Base-by-base conservation (phyloP, 176 grass and related monocot species). In the Hyparrhenia diplandra region DNA sequence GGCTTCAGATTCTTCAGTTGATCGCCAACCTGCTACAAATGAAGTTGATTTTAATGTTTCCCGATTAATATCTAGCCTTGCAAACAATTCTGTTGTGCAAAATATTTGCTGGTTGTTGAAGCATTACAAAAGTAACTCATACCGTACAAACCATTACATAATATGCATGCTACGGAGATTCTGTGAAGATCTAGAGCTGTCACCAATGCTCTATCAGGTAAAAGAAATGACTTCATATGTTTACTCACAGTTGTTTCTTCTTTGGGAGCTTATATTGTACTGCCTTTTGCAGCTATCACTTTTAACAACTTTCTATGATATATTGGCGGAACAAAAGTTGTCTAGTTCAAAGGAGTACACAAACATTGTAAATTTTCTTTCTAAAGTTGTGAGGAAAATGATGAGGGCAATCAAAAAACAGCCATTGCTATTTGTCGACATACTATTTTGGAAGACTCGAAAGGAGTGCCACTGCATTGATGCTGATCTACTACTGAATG, bases 121-220 rank as follows among this genome's bases (percentile, higher is more conserved):
- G 37, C 84, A 94, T 71, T 98, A 98, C 69, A 92, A 86, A 85
- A 94, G 84, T 79, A 98, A 98, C 78, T 91, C 92, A 24, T 85
- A 86, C 42, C 86, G 84, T 84, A 94, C 92, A 81, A 98, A 98
- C 75, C 95, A 98, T 76, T 88, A 98, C 83, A 85, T 98, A 71
- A 87, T 98, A 88, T 93, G 88, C 90, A 93, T 98, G 92, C 86
- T 98, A 21, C 85, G 84, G 46, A 90, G 95, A 84, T 87, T 98
- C 66, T 98, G 95, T 78, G 90, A 98, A 74, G 95, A 98, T 77
- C 74, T 98, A 30, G 92, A 92, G 64, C 70, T 98, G 76, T 82
- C 92, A 69, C 92, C 95, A 41, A 93, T 98, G 90, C 92, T 98
- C 42, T 98, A 98, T 82, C 95, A 98, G 92, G 92, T 98, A 91